Conservation (phyloP, 2,329 filamentous ascomycete genomes). For the Colletotrichum aenigma region DNA sequence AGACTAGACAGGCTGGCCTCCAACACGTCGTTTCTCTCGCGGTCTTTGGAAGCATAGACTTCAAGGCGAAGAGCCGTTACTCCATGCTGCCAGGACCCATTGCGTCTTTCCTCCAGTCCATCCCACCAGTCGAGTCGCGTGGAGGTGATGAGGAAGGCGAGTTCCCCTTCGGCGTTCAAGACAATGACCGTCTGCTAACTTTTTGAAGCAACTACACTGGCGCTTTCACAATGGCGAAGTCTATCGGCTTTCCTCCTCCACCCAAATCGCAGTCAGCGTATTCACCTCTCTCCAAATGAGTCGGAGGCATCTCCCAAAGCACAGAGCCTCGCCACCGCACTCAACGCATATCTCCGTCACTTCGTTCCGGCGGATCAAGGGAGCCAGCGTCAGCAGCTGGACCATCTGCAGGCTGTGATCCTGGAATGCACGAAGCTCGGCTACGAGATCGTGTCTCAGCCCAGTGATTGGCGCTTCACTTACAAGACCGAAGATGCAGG, state of each 20-base stretch:
- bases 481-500: slow-evolving; percentile 15
- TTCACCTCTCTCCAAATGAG: slow-evolving; percentile 33
- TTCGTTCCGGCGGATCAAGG: slow-evolving; percentile 33
- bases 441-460: slow-evolving; percentile 46
- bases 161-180: background rate
- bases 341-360: slow-evolving; percentile 35
- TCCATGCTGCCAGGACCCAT: slow-evolving; percentile 42
- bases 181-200: background rate
- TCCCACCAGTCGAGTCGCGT: slow-evolving; percentile 30
- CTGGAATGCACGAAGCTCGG: slow-evolving; percentile 44
- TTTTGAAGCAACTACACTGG: slow-evolving; percentile 30
- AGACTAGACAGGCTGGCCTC: slow-evolving; percentile 34
- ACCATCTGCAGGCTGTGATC: slow-evolving; percentile 42
- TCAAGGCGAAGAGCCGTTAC: slow-evolving; percentile 26
- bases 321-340: slow-evolving; percentile 30
- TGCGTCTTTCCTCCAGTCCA: slow-evolving; percentile 30
- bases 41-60: slow-evolving; percentile 38
- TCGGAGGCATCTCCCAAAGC: slow-evolving; percentile 34
- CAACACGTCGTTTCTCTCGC: slow-evolving; percentile 41
- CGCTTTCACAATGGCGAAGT: slow-evolving; percentile 45
- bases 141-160: slow-evolving; percentile 33
- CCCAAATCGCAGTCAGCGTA: slow-evolving; percentile 37
- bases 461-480: slow-evolving; percentile 39
- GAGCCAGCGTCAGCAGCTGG: slow-evolving; percentile 34
- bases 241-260: slow-evolving; percentile 47